Percentiles rank a stretch among this genome's conserved stretches.
Evolutionary conservation across 2,329 filamentous ascomycete genomes (phyloP).

Genomic region (Cordyceps fumosorosea): DNA sequence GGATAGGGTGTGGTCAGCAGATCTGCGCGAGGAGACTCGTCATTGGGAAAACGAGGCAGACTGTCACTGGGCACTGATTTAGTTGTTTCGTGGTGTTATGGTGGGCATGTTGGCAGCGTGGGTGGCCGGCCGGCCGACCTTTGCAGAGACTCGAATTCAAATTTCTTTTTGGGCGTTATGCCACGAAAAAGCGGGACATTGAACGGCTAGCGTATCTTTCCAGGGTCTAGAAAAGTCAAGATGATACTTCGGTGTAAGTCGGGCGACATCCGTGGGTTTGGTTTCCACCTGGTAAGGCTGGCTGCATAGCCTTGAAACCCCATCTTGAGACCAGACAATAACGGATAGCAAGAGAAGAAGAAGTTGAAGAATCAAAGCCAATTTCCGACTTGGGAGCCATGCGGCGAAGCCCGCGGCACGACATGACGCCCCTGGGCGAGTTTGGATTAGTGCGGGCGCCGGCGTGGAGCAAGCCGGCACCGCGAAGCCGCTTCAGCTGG

Average conservation of each 20-base stretch:
- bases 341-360: no score
- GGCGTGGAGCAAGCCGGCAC: not conserved
- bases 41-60: not conserved
- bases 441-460: not conserved
- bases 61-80: not conserved
- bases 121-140: not conserved
- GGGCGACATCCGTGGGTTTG: not conserved
- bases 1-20: not conserved
- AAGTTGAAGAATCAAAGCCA: no score
- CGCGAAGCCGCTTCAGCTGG: not conserved
- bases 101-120: not conserved
- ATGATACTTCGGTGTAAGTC: no score
- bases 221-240: no score
- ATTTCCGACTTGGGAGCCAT: no score
- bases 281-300: not conserved
- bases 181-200: not conserved
- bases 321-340: no score
- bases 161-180: conserved; percentile 12
- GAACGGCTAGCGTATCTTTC: not conserved
- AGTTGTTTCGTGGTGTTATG: not conserved
- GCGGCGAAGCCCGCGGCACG: no score
- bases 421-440: not conserved
- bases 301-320: not conserved
- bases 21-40: not conserved
- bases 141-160: not conserved